Evolutionary conservation across 2,329 filamentous ascomycete species (phyloP).

Genomic region (Ustulina deusta): DNA sequence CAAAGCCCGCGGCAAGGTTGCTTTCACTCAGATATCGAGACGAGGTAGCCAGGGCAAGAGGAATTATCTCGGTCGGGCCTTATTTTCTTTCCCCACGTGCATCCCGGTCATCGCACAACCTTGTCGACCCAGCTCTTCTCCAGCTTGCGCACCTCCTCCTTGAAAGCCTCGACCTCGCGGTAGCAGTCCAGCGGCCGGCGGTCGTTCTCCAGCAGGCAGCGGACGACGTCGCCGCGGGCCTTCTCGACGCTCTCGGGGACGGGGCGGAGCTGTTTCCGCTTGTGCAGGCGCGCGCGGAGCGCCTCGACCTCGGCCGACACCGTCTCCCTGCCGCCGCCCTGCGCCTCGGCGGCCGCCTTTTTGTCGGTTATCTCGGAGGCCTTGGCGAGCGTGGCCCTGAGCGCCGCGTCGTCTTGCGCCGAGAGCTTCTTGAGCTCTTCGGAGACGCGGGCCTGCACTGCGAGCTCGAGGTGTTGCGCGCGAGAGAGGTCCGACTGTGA

Average conservation of each 20-base stretch:
- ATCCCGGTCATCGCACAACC: constrained; percentile 65
- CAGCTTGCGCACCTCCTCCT: constrained; percentile 85
- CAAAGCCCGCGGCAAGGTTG: neutral
- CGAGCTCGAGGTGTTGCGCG: constrained; percentile 83
- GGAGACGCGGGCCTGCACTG: constrained; percentile 88
- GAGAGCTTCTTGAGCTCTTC: constrained; percentile 85
- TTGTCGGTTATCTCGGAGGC: constrained; percentile 46
- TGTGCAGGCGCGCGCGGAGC: constrained; percentile 70
- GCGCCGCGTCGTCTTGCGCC: constrained; percentile 74
- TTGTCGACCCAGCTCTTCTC: constrained; percentile 91
- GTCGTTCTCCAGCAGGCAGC: constrained; percentile 86
- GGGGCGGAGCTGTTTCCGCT: constrained; percentile 73
- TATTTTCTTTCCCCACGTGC: neutral
- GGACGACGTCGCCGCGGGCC: constrained; percentile 80
- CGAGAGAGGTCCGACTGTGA: constrained; percentile 89
- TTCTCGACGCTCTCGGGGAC: constrained; percentile 78
- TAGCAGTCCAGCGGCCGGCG: constrained; percentile 92
- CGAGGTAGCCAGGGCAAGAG: neutral
- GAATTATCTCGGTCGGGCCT: neutral
- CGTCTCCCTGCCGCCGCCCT: constrained; percentile 56
- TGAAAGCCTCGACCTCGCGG: constrained; percentile 91
- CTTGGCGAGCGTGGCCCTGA: constrained; percentile 76
- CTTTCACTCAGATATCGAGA: neutral
- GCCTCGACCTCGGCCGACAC: constrained; percentile 71
- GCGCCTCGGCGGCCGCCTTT: constrained; percentile 40